These are phyloP conservation scores for Lachnellula occidentalis DNA, from an alignment of 2,329 filamentous ascomycete species.

Conservation along the genomic window DNA sequence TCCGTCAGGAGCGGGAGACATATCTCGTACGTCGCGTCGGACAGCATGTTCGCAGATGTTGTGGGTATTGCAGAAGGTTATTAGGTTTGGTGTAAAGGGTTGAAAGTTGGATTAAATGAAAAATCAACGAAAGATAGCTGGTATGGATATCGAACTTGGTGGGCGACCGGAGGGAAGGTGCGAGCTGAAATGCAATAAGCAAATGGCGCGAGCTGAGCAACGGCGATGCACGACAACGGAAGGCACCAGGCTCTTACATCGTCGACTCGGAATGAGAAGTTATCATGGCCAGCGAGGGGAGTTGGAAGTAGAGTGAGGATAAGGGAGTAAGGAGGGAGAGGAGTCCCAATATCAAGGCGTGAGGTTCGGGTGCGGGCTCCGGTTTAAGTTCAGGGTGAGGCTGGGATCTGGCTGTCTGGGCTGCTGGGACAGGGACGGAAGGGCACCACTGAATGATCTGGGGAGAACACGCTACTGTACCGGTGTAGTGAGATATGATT, in stretches of 20 bases:
- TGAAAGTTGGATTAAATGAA: slow-evolving; percentile 3
- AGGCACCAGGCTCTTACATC: slow-evolving; percentile 28
- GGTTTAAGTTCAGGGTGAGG: background rate
- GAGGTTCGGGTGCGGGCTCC: background rate
- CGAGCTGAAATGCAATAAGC: slow-evolving; percentile 21
- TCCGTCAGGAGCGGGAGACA: slow-evolving; percentile 87
- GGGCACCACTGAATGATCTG: no score
- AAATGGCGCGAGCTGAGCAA: slow-evolving; percentile 8
- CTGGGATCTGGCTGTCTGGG: background rate
- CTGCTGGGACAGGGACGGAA: background rate
- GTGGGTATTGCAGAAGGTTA: background rate
- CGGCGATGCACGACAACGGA: slow-evolving; percentile 15
- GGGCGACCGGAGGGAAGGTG: slow-evolving; percentile 19
- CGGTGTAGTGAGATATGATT: no score
- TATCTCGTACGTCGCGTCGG: slow-evolving; percentile 87
- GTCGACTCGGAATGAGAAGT: slow-evolving; percentile 9
- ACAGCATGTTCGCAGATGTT: slow-evolving; percentile 59
- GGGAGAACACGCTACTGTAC: no score
- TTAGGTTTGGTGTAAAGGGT: slow-evolving; percentile 1
- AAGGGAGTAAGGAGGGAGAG: background rate
- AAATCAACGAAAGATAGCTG: slow-evolving; percentile 8
- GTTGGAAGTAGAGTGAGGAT: background rate
- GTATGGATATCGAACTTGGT: slow-evolving; percentile 4
- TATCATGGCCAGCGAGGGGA: background rate
- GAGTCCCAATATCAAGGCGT: background rate